These are phyloP conservation scores for Xylariaceae sp. DNA, from an alignment of 2,329 filamentous ascomycete genomes.

Conservation along the genomic window DNA sequence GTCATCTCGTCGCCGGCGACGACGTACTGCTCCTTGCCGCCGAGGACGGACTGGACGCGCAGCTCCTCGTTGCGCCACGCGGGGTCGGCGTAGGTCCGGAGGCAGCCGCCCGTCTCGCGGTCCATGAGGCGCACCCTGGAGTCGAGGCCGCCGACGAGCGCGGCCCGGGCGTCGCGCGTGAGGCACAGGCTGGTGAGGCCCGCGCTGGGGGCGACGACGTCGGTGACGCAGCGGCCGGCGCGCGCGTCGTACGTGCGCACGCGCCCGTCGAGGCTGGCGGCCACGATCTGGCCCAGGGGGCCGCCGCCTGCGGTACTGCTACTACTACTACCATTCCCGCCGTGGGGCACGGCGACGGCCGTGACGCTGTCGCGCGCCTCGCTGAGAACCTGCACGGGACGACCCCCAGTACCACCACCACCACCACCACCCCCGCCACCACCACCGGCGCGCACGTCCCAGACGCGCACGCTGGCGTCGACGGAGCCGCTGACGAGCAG, in stretches of 20 bases:
- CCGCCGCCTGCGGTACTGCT: too few relatives aligned
- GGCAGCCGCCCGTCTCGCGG: constrained; percentile 60
- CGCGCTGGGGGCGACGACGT: constrained; percentile 59
- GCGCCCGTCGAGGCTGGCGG: constrained; percentile 77
- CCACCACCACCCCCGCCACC: too few relatives aligned
- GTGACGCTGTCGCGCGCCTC: constrained; percentile 67
- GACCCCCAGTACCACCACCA: too few relatives aligned
- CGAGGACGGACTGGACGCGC: constrained; percentile 68
- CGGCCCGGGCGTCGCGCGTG: constrained; percentile 63
- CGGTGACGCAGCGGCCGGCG: constrained; percentile 61
- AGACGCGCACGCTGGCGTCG: constrained; percentile 68
- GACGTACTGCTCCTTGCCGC: constrained; percentile 68
- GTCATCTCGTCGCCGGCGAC: constrained; percentile 70
- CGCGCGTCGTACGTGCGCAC: constrained; percentile 77
- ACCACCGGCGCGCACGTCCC: constrained; percentile 54
- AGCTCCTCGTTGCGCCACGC: constrained; percentile 59
- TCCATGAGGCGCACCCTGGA: constrained; percentile 75
- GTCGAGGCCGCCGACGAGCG: constrained; percentile 71
- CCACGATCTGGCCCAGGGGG: constrained; percentile 53
- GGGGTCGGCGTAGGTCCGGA: constrained; percentile 61
- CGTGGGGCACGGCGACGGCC: constrained; percentile 34
- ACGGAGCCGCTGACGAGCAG: constrained; percentile 68
- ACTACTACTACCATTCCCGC: too few relatives aligned
- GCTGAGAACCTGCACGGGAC: constrained; percentile 64
- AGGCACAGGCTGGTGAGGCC: constrained; percentile 73